Evolutionary conservation across 176 grass and related monocot genomes (phyloP), one percentile per base, ranked within the genome.

Genomic region (Calamus simplicifolius): DNA sequence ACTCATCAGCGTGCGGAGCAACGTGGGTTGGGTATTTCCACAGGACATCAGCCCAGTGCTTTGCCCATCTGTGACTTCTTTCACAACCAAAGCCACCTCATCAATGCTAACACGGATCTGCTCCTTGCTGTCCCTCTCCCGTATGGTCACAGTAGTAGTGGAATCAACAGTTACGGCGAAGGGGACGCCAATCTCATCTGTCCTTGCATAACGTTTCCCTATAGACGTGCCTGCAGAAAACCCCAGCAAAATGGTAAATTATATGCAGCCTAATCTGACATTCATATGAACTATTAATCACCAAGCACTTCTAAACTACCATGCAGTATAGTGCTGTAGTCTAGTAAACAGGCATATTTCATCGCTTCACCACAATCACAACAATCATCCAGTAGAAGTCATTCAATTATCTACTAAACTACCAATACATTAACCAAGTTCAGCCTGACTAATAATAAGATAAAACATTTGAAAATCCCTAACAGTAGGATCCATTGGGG

Each of bases 171-270:
- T 92, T 54, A 92, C 50, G 0, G 88, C 83, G 0, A 87, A 91
- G 6, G 88, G 79, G 25, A 92, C 88, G 19, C 88, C 88, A 0
- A 87, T 77, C 65, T 92, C 88, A 2, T 92, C 88, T 5, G 83
- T 92, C 51, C 88, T 80, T 4, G 88, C 88, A 0, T 92, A 87
- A 43, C 88, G 61, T 57, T 77, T 87, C 19, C 79, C 88, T 35
- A 91, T 87, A 25, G 88, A 92, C 54, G 82, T 87, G 18, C 72
- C 88, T 87, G 73, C 62, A 70, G 17, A 19, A 63, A 29, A 54
- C 1, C 1, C 35, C 25, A 21, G 4, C n/a, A 66, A 15, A 30
- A 6, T 25, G 1, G 25, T 56, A 17, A 56, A 56, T 16, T 19
- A 6, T 58, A 61, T 25, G 56, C 0, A 59, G 16, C 57, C 16